Evolutionary conservation across 768 basidiomycete genomes (phyloP), one percentile per base, ranked within the genome.

Genomic region (Lactarius evosmus): DNA sequence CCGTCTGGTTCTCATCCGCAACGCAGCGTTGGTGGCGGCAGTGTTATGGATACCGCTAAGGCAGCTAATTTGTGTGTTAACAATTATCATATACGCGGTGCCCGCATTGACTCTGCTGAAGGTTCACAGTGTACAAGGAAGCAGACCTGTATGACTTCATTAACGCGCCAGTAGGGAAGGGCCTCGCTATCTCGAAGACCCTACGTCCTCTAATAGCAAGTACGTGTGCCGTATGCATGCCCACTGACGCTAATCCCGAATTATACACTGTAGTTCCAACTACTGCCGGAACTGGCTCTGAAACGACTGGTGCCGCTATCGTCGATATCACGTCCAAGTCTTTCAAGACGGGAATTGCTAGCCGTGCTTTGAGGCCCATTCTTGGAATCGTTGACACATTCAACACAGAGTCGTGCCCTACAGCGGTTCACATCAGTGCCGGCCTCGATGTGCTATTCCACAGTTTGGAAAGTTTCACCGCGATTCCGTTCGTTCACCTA

Each of bases 301-400:
- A 98, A 74, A 98, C 95, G 2, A 98, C 95, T 0, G 95, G 95
- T 11, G 89, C 95, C 0, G 93, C 95, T 12, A 96, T 98, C 69
- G 82, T 97, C 60, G 92, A 95, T 71, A 93, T 97, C 50, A 92
- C 95, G 0, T 94, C 93, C 0, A 85, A 83, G 70, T 84, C 88
- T 6, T 97, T 98, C 83, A 98, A 98, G 80, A 98, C 96, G 16
- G 96, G 96, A 50, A 98, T 98, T 69, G 89, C 96, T 0, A 94
- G 83, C 71, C 85, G 95, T 40, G 93, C 95, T 4, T 77, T 98
- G 76, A 93, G 95, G 67, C 96, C 96, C 0, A 82, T 87, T 2
- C 80, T 98, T 27, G 96, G 75, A n/a, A 73, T 76, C n/a, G 82
- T 85, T 22, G 96, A 98, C 71, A 89, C 93, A 1, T 80, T 86